phyloP scores from a whole-genome alignment of 73 alveolate genomes.

The Symbiodinium natans region DNA sequence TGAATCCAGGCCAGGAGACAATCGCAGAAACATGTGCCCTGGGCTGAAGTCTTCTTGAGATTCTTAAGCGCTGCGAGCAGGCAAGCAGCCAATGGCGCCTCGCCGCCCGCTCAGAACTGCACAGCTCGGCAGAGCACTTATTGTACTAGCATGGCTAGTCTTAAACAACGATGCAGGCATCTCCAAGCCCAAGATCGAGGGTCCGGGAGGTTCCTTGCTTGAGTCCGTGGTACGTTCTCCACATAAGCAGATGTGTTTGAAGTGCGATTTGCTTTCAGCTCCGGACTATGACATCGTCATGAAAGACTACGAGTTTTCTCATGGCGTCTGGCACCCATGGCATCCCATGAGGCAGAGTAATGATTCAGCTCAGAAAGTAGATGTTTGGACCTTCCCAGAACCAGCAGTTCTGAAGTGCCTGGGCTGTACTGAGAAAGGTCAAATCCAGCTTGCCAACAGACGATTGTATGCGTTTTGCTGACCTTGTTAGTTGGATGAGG shows the following conservation, averaged over 20 bases:
- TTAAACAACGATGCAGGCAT: too few species aligned
- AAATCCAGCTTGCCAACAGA: too few species aligned
- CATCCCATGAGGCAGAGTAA: too few species aligned
- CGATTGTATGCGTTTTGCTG: too few species aligned
- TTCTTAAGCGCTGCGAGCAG: neutral
- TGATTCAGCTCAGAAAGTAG: neutral
- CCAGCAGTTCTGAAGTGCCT: too few species aligned
- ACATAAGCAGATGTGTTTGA: neutral
- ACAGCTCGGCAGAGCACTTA: too few species aligned
- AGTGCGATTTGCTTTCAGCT: neutral
- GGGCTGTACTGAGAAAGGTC: too few species aligned
- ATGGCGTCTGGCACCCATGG: slow-evolving; percentile 35
- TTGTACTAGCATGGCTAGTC: too few species aligned
- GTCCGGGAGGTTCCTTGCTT: slow-evolving; percentile 24
- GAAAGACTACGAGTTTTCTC: slow-evolving; percentile 47
- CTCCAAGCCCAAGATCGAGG: slow-evolving; percentile 42
- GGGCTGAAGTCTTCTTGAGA: neutral
- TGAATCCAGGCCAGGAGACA: slow-evolving; percentile 43
- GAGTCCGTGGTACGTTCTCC: neutral
- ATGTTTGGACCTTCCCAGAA: too few species aligned
- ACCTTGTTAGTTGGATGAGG: slow-evolving; percentile 17
- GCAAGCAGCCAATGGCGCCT: slow-evolving; percentile 6
- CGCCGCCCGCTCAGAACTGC: neutral
- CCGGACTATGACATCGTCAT: slow-evolving; percentile 64
- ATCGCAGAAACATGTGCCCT: too few species aligned